Percentiles rank a stretch among this genome's conserved stretches.
These are phyloP conservation scores for Neurospora sp. DNA, from an alignment of 495 filamentous ascomycete species.

Conservation along the genomic window DNA sequence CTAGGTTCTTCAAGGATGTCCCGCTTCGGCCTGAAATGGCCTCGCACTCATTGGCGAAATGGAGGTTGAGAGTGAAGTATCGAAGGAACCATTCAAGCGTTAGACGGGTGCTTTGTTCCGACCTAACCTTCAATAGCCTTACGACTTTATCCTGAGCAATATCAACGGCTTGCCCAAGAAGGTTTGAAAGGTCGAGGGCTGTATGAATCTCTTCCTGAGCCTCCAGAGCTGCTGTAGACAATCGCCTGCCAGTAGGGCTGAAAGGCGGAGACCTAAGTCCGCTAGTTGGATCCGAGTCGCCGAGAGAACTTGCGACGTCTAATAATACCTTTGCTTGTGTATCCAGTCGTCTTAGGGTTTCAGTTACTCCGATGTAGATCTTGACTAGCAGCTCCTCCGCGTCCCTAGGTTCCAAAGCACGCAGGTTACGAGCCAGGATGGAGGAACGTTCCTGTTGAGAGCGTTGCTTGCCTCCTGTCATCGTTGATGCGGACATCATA, in stretches of 20 bases:
- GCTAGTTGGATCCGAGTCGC: conserved; percentile 19
- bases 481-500: conserved; percentile 76
- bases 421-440: conserved; percentile 82
- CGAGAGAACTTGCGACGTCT: conserved; percentile 79
- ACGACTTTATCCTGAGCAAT: conserved; percentile 86
- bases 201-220: conserved; percentile 75
- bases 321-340: conserved; percentile 93
- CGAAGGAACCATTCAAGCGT: conserved; percentile 69
- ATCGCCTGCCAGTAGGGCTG: conserved; percentile 33
- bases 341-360: conserved; percentile 72
- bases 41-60: conserved; percentile 96
- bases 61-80: conserved; percentile 86
- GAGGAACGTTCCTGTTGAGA: conserved; percentile 84
- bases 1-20: conserved; percentile 70
- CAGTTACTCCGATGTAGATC: conserved; percentile 79
- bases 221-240: conserved; percentile 22
- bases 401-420: conserved; percentile 71
- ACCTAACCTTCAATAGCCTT: conserved; percentile 83
- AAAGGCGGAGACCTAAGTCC: conserved; percentile 38
- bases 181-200: conserved; percentile 81
- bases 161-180: conserved; percentile 91
- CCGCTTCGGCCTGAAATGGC: conserved; percentile 86
- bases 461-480: conserved; percentile 54
- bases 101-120: conserved; percentile 68
- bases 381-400: conserved; percentile 76